Evolutionary conservation across 2,329 filamentous ascomycete species (phyloP).

Genomic region (Nannizziopsis arthrosporioides): DNA sequence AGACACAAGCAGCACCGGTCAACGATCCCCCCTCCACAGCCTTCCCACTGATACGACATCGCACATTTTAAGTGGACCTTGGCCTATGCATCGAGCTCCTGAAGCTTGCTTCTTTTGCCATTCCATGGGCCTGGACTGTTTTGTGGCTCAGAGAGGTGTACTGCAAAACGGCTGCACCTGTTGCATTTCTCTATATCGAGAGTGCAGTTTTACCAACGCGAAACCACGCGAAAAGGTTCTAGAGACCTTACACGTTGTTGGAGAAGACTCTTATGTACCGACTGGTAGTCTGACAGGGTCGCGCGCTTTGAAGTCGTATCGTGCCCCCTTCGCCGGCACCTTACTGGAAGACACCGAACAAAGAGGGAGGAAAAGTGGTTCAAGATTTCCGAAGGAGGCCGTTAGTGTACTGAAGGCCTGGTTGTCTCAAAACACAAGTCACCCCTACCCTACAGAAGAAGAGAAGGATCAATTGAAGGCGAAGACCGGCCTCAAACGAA

Average conservation of each 20-base stretch:
- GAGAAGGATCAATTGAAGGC: slow-evolving; percentile 70
- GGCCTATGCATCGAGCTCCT: slow-evolving; percentile 36
- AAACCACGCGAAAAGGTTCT: slow-evolving; percentile 33
- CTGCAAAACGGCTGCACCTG: slow-evolving; percentile 37
- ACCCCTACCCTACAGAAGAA: slow-evolving; percentile 79
- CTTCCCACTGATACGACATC: slow-evolving; percentile 12
- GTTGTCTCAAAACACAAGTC: slow-evolving; percentile 65
- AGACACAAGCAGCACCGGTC: neutral
- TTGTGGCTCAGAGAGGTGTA: slow-evolving; percentile 34
- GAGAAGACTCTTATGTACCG: slow-evolving; percentile 32
- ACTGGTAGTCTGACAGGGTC: slow-evolving; percentile 31
- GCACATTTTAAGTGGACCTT: slow-evolving; percentile 22
- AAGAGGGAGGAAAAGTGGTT: slow-evolving; percentile 51
- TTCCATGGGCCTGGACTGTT: slow-evolving; percentile 38
- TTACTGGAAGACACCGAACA: slow-evolving; percentile 28
- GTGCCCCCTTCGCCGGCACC: slow-evolving; percentile 20
- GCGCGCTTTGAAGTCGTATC: slow-evolving; percentile 32
- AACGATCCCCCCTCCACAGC: neutral
- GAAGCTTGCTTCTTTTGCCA: slow-evolving; percentile 38
- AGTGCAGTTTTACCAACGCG: slow-evolving; percentile 38
- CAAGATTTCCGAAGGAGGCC: slow-evolving; percentile 68
- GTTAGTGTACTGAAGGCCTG: slow-evolving; percentile 73
- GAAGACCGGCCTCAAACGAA: slow-evolving; percentile 67
- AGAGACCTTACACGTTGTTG: slow-evolving; percentile 35
- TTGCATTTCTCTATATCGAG: slow-evolving; percentile 37